These are phyloP conservation scores for Trichosporon inkin DNA, from an alignment of 1,284 basidiomycete species.

Conservation along the genomic window DNA sequence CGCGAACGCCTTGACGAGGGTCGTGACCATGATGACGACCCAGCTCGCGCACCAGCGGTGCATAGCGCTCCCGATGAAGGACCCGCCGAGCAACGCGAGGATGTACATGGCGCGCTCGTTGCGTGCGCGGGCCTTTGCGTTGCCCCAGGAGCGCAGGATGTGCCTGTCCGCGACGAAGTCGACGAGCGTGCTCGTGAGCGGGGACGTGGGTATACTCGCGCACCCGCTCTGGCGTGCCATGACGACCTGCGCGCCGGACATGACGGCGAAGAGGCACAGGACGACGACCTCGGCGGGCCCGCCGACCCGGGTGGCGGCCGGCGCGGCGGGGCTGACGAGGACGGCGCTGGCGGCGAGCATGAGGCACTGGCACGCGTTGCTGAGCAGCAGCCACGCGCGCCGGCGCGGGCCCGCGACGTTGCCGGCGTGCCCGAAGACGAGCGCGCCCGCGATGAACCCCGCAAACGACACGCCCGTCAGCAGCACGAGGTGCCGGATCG, in stretches of 20 bases:
- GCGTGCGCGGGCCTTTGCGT: constrained; percentile 32
- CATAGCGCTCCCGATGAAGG: constrained; percentile 40
- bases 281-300: constrained; percentile 39
- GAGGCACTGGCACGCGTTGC: constrained; percentile 30
- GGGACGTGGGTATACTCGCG: constrained; percentile 42
- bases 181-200: constrained; percentile 45
- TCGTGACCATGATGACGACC: constrained; percentile 37
- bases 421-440: constrained; percentile 43
- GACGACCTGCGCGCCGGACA: constrained; percentile 49
- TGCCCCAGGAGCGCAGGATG: constrained; percentile 31
- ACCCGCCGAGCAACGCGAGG: constrained; percentile 38
- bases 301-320: constrained; percentile 23
- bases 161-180: constrained; percentile 46
- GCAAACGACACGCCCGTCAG: constrained; percentile 40
- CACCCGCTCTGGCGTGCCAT: constrained; percentile 38
- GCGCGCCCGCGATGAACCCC: constrained; percentile 37
- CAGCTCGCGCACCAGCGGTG: constrained; percentile 37
- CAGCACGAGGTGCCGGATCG: constrained; percentile 28
- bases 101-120: constrained; percentile 43
- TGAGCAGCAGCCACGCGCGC: constrained; percentile 38
- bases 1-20: constrained; percentile 33
- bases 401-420: constrained; percentile 32
- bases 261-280: constrained; percentile 42
- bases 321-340: constrained; percentile 36
- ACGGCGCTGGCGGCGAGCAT: constrained; percentile 33